Base-by-base conservation (phyloP, 2,329 filamentous ascomycete species). In the Arthrobotrys sinensis region DNA sequence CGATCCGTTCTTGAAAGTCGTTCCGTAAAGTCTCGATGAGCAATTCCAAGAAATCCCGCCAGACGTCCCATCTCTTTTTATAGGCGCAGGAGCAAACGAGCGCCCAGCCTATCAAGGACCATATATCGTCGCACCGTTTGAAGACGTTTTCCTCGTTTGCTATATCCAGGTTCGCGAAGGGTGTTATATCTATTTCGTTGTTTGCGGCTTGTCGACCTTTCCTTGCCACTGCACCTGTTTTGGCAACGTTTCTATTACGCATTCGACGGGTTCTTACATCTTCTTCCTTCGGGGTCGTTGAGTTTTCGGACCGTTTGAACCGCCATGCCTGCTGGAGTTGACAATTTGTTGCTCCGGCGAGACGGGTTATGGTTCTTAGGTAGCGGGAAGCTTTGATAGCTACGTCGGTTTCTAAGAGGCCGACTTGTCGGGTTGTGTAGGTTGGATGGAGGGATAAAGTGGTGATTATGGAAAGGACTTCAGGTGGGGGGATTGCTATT, bases 331-430 rank as follows among this genome's bases (percentile, higher is more conserved):
- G 36, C 48, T 79, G 76, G n/a, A 79, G 57, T 10, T 62, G 4
- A 24, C 76, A 73, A 19, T 73, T 72, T 7, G 76, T 79, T n/a
- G 76, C 62, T 6, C 76, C 76, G 14, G 69, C 76, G 16, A 79
- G 63, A 5, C 76, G 62, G 36, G 62, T 69, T 52, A 79, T 63
- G 16, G 43, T 79, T 19, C 68, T 55, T 12, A 79, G n/a, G 53
- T 79, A 79, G 6, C 40, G 32, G 1, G 68, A 68, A 10, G 76
- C 76, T 24, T 73, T 73, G 5, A 36, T 32, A 2, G 69, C 62
- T 1, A 43, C 43, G 32, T 70, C 63, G 5, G 34, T 48, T 28
- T 79, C 21, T 2, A 66, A 40, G 12, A 36, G 53, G 16, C 45
- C 48, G 45, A 36, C 64, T 48, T 68, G 62, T 7, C 69, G 62